Evolutionary conservation across 306 rosid species (phyloP).

Genomic region (Acacia melanoxylon): DNA sequence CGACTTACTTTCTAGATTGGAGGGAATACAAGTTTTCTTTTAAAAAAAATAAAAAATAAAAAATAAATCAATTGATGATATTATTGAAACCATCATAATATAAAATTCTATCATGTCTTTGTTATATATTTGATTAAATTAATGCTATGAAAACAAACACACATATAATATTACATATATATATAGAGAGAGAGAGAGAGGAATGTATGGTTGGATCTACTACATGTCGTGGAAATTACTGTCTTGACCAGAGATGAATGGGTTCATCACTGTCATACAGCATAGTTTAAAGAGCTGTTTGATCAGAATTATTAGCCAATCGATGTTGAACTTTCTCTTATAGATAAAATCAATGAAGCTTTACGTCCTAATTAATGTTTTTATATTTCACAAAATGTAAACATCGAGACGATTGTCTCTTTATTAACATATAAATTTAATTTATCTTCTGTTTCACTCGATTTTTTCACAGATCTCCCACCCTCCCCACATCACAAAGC

Average conservation of each 20-base stretch:
- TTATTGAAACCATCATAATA: not conserved
- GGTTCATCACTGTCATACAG: conserved; percentile 8
- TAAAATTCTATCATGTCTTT: too few species aligned
- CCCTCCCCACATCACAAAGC: conserved; percentile 48
- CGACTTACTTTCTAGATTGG: too few species aligned
- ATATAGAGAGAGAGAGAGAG: not conserved
- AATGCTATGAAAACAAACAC: too few species aligned
- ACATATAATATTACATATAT: too few species aligned
- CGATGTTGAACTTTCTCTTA: conserved; percentile 18
- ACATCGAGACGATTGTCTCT: conserved; percentile 50
- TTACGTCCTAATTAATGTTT: not conserved
- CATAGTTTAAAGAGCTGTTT: conserved; percentile 28
- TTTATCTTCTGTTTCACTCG: conserved; percentile 33
- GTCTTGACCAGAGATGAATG: conserved; percentile 14
- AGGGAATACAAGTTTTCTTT: too few species aligned
- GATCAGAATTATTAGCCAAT: conserved; percentile 23
- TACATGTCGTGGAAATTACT: conserved; percentile 24
- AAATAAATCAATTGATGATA: not conserved
- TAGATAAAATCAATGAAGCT: conserved; percentile 33
- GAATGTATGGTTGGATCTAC: conserved; percentile 17
- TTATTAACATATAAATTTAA: conserved; percentile 9
- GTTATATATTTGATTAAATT: too few species aligned
- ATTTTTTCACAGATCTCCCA: conserved; percentile 37
- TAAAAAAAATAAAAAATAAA: too few species aligned
- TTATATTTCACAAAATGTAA: conserved; percentile 25